Percentiles rank a stretch among this genome's conserved stretches.
These are phyloP conservation scores for Puccinellia tenuiflora DNA, from an alignment of 176 grass and related monocot species.

Conservation along the genomic window DNA sequence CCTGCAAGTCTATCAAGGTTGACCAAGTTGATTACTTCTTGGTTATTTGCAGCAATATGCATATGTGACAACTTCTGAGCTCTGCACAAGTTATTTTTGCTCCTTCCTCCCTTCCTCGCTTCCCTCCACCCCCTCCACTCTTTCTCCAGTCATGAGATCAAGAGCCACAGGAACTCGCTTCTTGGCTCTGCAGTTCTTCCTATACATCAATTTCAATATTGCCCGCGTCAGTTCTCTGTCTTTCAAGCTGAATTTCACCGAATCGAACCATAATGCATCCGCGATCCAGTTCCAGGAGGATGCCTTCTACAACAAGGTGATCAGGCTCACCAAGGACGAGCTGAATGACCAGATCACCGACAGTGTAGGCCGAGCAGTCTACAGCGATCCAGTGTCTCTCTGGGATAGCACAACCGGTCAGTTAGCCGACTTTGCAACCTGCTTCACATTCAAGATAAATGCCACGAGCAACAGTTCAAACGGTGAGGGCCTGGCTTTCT, in stretches of 20 bases:
- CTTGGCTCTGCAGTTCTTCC: constrained; percentile 16
- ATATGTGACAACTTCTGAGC: constrained; percentile 15
- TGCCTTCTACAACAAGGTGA: constrained; percentile 44
- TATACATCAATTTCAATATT: constrained; percentile 5
- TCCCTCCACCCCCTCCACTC: background rate
- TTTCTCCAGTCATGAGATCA: constrained; percentile 38
- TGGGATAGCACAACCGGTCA: constrained; percentile 41
- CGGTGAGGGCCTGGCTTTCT: constrained; percentile 59
- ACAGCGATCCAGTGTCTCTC: constrained; percentile 42
- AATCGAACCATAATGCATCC: background rate
- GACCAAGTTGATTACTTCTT: constrained; percentile 7
- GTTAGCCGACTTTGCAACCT: constrained; percentile 52
- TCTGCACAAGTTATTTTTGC: background rate
- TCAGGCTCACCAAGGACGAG: constrained; percentile 59
- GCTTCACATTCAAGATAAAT: constrained; percentile 54
- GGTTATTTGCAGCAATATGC: constrained; percentile 22
- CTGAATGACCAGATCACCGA: constrained; percentile 8
- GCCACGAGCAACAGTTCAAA: background rate
- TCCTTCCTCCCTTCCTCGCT: too few species aligned
- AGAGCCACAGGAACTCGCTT: constrained; percentile 15
- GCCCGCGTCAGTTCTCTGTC: background rate
- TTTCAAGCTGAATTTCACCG: constrained; percentile 51
- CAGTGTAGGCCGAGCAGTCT: constrained; percentile 44
- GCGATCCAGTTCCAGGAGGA: constrained; percentile 36
- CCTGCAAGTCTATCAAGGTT: constrained; percentile 2